Evolutionary conservation across 345 rosid species (phyloP).

Genomic region (Eucalyptus regnans): DNA sequence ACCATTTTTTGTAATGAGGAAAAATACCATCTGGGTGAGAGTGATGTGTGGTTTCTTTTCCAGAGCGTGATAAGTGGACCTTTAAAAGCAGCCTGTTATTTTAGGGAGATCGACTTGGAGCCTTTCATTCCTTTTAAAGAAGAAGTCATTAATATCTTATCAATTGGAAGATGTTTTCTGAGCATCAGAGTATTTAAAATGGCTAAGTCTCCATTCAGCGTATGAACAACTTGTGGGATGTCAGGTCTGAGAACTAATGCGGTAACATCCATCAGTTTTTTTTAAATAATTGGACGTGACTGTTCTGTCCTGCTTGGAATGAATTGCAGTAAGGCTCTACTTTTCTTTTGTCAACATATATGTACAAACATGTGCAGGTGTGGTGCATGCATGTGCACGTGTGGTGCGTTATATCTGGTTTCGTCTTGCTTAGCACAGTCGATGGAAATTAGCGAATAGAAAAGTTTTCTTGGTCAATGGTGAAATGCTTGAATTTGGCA

Average conservation of each 20-base stretch:
- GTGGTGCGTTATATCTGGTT: not conserved
- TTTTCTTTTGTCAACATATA: not conserved
- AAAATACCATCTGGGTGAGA: not conserved
- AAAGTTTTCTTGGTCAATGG: not conserved
- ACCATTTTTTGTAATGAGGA: not conserved
- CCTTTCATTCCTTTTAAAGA: not conserved
- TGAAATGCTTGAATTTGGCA: not conserved
- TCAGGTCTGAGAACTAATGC: not conserved
- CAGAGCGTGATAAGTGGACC: not conserved
- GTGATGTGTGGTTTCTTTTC: not conserved
- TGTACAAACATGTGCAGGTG: not conserved
- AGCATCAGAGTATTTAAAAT: not conserved
- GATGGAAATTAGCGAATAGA: not conserved
- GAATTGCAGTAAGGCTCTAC: not conserved
- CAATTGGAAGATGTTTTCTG: not conserved
- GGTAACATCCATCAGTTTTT: not conserved
- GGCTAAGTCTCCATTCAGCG: not conserved
- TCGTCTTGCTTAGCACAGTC: not conserved
- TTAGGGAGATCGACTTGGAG: not conserved
- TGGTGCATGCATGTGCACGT: not conserved
- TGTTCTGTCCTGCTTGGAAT: not conserved
- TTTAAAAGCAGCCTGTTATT: not conserved
- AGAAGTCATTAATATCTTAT: not conserved
- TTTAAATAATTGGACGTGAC: not conserved
- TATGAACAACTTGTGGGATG: not conserved